A percentile compares a stretch with the other conserved stretches of the same genome.
Conservation (phyloP, 140 eudicot genomes). For the Ambrosia hybrid region DNA sequence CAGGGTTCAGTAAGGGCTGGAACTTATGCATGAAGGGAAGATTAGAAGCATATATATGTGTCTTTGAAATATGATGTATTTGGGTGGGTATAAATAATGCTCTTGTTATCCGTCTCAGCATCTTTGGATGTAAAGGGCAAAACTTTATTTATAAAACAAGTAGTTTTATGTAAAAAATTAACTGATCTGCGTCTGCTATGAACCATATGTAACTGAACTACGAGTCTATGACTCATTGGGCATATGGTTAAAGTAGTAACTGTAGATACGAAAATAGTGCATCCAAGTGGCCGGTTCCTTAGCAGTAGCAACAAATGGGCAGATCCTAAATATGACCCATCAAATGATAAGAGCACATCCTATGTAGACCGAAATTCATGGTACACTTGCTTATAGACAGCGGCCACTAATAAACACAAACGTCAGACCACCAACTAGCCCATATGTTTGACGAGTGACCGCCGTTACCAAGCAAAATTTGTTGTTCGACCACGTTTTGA, state of each 20-base stretch:
- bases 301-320: background rate
- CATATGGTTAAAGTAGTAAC: background rate
- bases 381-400: background rate
- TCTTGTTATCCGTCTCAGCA: background rate
- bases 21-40: conserved; percentile 7
- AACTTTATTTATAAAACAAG: background rate
- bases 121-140: background rate
- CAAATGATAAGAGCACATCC: background rate
- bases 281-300: background rate
- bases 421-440: background rate
- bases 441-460: background rate
- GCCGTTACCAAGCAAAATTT: no score
- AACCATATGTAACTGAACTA: background rate
- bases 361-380: no score
- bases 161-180: background rate
- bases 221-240: background rate
- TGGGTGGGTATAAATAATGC: conserved; percentile 11
- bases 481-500: background rate
- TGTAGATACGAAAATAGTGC: background rate
- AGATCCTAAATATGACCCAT: background rate
- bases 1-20: conserved; percentile 9
- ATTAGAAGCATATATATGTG: background rate
- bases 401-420: no score
- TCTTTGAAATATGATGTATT: background rate
- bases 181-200: background rate